Evolutionary conservation across 192 early-diverging fungal species (phyloP).

Genomic region (Mortierella antarctica): DNA sequence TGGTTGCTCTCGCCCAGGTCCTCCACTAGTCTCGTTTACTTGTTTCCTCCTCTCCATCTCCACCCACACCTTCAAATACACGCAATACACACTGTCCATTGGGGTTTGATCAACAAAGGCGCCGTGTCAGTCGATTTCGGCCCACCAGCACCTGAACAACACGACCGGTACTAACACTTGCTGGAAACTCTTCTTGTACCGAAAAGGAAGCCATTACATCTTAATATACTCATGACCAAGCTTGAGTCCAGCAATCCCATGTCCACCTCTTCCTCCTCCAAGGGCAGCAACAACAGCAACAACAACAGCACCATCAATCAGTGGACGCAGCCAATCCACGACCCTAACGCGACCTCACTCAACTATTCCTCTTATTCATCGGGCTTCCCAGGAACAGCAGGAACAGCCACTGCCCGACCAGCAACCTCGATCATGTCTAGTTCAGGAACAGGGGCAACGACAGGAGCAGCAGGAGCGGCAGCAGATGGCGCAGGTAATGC

Average conservation of each 20-base stretch:
- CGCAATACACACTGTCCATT: neutral
- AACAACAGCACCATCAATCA: constrained; percentile 9
- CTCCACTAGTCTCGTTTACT: too few species aligned
- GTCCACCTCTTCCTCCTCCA: constrained; percentile 38
- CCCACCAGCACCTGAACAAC: neutral
- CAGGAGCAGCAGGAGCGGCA: neutral
- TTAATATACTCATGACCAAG: constrained; percentile 33
- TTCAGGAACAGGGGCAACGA: constrained; percentile 10
- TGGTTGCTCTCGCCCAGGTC: neutral
- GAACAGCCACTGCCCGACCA: constrained; percentile 10
- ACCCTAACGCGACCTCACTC: constrained; percentile 15
- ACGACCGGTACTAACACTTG: too few species aligned
- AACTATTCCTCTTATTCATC: constrained; percentile 34
- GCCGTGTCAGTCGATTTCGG: neutral
- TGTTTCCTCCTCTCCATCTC: neutral
- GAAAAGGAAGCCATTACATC: neutral
- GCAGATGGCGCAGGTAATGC: neutral
- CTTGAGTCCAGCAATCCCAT: constrained; percentile 39
- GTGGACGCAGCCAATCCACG: constrained; percentile 40
- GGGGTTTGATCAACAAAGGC: neutral
- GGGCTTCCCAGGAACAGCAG: constrained; percentile 23
- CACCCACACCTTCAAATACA: neutral
- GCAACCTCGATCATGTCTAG: constrained; percentile 21
- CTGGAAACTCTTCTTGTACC: too few species aligned
- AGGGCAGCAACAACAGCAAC: constrained; percentile 15